Conservation (phyloP, 2,329 filamentous ascomycete species). For the Beauveria caledonica region DNA sequence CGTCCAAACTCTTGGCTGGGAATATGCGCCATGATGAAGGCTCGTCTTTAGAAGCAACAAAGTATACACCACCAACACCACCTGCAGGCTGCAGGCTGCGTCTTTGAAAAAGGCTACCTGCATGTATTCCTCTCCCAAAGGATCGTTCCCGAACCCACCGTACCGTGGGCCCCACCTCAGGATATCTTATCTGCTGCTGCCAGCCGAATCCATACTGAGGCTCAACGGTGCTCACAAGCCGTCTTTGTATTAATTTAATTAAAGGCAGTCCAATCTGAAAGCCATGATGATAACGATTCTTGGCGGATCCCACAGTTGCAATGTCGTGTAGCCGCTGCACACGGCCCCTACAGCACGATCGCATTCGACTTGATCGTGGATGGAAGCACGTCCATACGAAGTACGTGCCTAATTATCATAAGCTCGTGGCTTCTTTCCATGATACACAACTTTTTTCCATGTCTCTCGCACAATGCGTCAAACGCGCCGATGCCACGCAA, state of each 20-base stretch:
- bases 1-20: too few species aligned
- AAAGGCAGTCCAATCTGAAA: too few species aligned
- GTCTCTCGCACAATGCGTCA: background rate
- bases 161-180: conserved; percentile 1
- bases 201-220: background rate
- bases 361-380: background rate
- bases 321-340: background rate
- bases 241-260: too few species aligned
- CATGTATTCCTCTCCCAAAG: background rate
- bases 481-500: background rate
- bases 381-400: background rate
- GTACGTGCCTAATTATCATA: too few species aligned
- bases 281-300: too few species aligned
- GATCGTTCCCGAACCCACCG: conserved; percentile 6
- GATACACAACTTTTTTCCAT: background rate
- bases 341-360: background rate
- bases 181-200: background rate
- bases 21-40: too few species aligned
- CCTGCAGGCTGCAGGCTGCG: background rate
- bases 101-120: background rate
- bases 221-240: background rate
- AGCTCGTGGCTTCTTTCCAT: background rate
- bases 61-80: background rate
- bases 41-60: background rate
- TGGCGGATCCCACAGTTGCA: background rate